A percentile compares a stretch with the other conserved stretches of the same genome.
Evolutionary conservation across 495 filamentous ascomycete genomes (phyloP).

Genomic region (Penicillium salamii): DNA sequence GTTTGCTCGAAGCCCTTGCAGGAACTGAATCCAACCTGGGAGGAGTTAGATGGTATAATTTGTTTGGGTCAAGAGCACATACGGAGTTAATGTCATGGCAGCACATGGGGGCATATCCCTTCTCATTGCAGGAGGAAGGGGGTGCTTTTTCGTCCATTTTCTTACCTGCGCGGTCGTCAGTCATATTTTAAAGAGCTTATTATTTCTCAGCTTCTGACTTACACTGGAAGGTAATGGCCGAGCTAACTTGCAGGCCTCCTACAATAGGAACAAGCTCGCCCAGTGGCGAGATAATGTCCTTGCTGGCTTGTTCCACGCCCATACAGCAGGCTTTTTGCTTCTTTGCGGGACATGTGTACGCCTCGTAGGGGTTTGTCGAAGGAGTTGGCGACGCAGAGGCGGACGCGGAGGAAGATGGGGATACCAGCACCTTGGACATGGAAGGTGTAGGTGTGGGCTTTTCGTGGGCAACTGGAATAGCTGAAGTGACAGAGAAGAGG

Average conservation of each 20-base stretch:
- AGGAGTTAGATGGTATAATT: not conserved
- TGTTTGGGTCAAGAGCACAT: slow-evolving; percentile 1
- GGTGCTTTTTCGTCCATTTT: slow-evolving; percentile 16
- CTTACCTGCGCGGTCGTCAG: slow-evolving; percentile 11
- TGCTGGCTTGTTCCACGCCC: slow-evolving; percentile 17
- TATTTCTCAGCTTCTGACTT: slow-evolving; percentile 6
- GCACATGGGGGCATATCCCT: slow-evolving; percentile 30
- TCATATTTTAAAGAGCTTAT: not conserved
- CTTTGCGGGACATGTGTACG: slow-evolving; percentile 18
- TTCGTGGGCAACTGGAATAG: slow-evolving; percentile 7
- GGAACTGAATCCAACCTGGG: not conserved
- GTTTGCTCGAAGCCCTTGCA: slow-evolving; percentile 29
- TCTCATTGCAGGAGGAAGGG: slow-evolving; percentile 18
- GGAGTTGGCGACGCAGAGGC: not conserved
- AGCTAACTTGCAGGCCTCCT: slow-evolving; percentile 22
- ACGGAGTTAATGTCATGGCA: slow-evolving; percentile 20
- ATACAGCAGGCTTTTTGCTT: slow-evolving; percentile 34
- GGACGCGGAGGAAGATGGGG: not conserved
- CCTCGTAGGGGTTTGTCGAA: slow-evolving; percentile 9
- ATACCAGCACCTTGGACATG: not conserved
- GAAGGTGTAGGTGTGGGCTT: slow-evolving; percentile 8
- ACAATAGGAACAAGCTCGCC: slow-evolving; percentile 25
- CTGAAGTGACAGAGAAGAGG: slow-evolving; percentile 10
- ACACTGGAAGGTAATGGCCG: slow-evolving; percentile 31
- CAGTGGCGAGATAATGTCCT: slow-evolving; percentile 17